phyloP scores from a whole-genome alignment of 2,329 filamentous ascomycete genomes.

The Chaetomium sp. region DNA sequence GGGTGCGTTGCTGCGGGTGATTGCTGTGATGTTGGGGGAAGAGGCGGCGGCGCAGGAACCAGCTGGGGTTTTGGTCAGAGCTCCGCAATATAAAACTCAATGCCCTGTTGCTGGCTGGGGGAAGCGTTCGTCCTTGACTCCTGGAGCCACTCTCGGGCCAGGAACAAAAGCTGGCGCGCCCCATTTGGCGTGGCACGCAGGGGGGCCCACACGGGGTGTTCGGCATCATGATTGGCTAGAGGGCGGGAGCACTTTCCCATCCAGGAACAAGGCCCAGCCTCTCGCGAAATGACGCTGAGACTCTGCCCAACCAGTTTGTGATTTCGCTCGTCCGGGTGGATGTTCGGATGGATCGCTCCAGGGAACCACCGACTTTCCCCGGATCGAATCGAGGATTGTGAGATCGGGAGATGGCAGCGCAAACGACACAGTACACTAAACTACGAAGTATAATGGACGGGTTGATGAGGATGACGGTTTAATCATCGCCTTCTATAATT shows the following conservation, averaged over 20 bases:
- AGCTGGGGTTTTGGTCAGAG: conserved; percentile 15
- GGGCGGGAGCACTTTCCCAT: conserved; percentile 12
- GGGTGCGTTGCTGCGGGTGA: conserved; percentile 8
- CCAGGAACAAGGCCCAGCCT: conserved; percentile 19
- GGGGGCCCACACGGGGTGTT: conserved; percentile 14
- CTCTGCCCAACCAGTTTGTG: conserved; percentile 9
- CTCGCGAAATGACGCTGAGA: conserved; percentile 23
- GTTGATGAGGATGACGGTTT: background rate
- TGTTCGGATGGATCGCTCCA: too few species aligned
- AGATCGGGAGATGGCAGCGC: background rate
- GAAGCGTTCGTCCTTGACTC: conserved; percentile 1
- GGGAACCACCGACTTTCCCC: too few species aligned
- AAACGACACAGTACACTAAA: background rate
- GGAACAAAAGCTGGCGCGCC: conserved; percentile 22
- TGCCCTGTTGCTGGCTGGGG: conserved; percentile 17
- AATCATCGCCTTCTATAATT: background rate
- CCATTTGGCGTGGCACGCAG: conserved; percentile 18
- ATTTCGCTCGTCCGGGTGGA: background rate
- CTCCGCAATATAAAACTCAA: conserved; percentile 28
- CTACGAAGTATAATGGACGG: background rate
- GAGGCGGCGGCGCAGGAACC: background rate
- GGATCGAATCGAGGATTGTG: background rate
- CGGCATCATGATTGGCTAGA: conserved; percentile 14
- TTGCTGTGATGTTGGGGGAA: conserved; percentile 20
- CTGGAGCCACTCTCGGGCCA: conserved; percentile 11